These are phyloP conservation scores for Anethum foeniculum DNA, from an alignment of 140 eudicot genomes.

Conservation along the genomic window DNA sequence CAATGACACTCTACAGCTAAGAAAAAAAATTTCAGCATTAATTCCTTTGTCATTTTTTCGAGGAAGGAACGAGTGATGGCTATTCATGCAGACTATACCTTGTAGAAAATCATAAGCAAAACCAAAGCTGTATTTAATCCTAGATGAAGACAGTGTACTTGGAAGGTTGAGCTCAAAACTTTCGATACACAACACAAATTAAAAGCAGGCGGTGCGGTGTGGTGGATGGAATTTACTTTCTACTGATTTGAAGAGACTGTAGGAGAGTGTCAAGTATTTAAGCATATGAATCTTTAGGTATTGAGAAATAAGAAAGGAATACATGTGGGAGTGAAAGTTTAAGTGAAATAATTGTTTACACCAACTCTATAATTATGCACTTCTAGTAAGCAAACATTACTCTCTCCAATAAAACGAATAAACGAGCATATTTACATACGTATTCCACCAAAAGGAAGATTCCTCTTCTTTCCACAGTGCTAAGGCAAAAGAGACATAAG, in stretches of 20 bases:
- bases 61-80: background rate
- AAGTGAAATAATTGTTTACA: background rate
- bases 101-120: background rate
- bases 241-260: background rate
- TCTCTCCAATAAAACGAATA: background rate
- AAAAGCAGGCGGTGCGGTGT: background rate
- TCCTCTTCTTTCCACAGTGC: constrained; percentile 81
- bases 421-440: constrained; percentile 33
- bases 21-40: background rate
- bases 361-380: background rate
- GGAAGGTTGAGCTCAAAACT: background rate
- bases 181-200: background rate
- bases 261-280: background rate
- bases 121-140: background rate
- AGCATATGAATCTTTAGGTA: background rate
- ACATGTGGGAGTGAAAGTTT: background rate
- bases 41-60: background rate
- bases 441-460: constrained; percentile 73
- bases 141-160: background rate
- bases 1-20: background rate
- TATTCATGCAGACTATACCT: background rate
- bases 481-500: constrained; percentile 74
- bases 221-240: background rate
- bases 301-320: background rate
- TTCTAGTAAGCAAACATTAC: background rate